Evolutionary conservation across 352 stramenopile species (phyloP), one percentile per base, ranked within the genome.

Genomic region (Phytopythium oedochilum): DNA sequence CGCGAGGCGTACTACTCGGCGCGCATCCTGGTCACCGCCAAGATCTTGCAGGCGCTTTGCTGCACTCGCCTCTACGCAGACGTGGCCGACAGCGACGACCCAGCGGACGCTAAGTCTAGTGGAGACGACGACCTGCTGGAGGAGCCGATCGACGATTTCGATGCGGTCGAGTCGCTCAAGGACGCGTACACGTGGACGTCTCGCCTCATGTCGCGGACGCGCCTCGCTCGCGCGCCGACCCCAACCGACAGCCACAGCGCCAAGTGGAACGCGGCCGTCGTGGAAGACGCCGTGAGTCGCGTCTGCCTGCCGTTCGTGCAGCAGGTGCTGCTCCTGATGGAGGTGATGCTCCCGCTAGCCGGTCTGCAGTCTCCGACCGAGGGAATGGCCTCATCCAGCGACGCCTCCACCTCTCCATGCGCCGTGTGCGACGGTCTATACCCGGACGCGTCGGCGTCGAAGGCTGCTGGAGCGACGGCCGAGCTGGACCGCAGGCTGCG

Each of bases 351-450:
- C 14, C 73, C 72, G n/a, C 57, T 58, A 31, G 46, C 51, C 7
- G 47, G 28, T 20, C 2, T 17, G n/a, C 39, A 45, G 35, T 17
- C 6, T 18, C 26, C 36, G 46, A 25, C 26, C 9, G 22, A 38
- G 20, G 23, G 2, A 8, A 14, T 2, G n/a, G n/a, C 17, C 9
- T 23, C 18, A 20, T 52, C 22, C 17, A 22, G 44, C 17, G 40
- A 54, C 2, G 40, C 53, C 10, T 44, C 48, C 18, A 57, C 54
- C 28, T 18, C 40, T 14, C 43, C 52, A 12, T 89, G 81, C 47
- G 74, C 74, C 11, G 72, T 91, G 3, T 91, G 81, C 29, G 81
- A 91, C 57, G 81, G 75, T n/a, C 38, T 89, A 6, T 86, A 78
- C 46, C 46, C 55, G 39, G 57, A 58, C 26, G 54, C 54, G 22